A percentile compares a stretch with the other conserved stretches of the same genome.
Evolutionary conservation across 148 eudicot genomes (phyloP).

Genomic region (Camellia granthamiana): DNA sequence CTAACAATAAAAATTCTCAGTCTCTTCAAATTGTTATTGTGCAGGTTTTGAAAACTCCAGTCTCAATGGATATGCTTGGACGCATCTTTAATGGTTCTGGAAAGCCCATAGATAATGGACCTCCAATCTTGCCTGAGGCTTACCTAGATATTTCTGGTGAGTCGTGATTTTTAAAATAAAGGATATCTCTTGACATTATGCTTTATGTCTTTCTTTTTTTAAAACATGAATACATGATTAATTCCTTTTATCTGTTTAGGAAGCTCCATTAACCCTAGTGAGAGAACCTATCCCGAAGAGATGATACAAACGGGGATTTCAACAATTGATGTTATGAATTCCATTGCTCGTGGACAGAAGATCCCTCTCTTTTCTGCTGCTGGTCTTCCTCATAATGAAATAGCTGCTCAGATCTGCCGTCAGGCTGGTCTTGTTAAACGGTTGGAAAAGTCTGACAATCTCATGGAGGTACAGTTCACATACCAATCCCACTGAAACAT

Average conservation of each 20-base stretch:
- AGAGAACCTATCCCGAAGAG: conserved; percentile 97
- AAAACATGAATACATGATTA: not conserved
- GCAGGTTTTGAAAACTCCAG: conserved; percentile 95
- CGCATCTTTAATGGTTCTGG: conserved; percentile 98
- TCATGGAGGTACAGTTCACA: conserved; percentile 62
- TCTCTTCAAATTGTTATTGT: conserved; percentile 7
- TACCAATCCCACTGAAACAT: not conserved
- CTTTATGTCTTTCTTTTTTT: not conserved
- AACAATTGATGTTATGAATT: conserved; percentile 98
- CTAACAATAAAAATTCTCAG: not conserved
- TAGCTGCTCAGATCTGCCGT: conserved; percentile 98
- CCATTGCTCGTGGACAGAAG: conserved; percentile 98
- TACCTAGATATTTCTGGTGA: conserved; percentile 94
- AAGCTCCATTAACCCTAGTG: conserved; percentile 98
- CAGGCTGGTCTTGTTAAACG: conserved; percentile 98
- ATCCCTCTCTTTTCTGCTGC: conserved; percentile 99
- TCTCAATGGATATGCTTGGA: conserved; percentile 98
- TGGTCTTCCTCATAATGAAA: conserved; percentile 99
- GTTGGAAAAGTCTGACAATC: conserved; percentile 75
- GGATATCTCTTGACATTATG: not conserved
- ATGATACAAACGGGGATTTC: conserved; percentile 99
- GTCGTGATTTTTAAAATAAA: conserved; percentile 4
- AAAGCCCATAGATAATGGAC: conserved; percentile 97
- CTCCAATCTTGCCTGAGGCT: conserved; percentile 96
- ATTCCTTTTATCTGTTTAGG: conserved; percentile 34